Evolutionary conservation across 2,329 filamentous ascomycete genomes (phyloP).

Genomic region (Apiospora sp.): DNA sequence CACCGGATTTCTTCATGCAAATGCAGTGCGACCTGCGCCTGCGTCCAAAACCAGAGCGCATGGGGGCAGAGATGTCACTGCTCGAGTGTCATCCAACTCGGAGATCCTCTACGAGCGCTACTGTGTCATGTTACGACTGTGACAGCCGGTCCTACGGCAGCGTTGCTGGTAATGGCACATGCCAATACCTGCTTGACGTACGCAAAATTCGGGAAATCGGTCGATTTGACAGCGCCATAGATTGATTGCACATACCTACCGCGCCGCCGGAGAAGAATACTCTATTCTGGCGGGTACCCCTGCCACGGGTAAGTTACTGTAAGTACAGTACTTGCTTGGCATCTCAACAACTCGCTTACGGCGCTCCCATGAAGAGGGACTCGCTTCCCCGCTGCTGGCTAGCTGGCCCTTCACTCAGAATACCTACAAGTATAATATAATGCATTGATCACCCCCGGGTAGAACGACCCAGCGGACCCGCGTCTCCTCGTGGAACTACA

Average conservation of each 20-base stretch:
- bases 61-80: not conserved
- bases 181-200: not conserved
- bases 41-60: not conserved
- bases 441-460: not conserved
- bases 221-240: too few relatives aligned
- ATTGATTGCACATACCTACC: too few relatives aligned
- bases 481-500: not conserved
- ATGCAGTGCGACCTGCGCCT: not conserved
- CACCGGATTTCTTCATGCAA: not conserved
- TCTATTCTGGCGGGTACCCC: not conserved
- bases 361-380: not conserved
- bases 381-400: not conserved
- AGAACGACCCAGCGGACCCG: not conserved
- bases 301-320: too few relatives aligned
- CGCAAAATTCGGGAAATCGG: too few relatives aligned
- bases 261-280: too few relatives aligned
- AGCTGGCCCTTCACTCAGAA: not conserved
- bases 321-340: too few relatives aligned
- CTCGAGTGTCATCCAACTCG: not conserved
- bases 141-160: not conserved
- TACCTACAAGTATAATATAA: not conserved
- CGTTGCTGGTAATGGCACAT: not conserved
- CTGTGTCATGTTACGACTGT: not conserved
- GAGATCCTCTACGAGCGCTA: constrained; percentile 4
- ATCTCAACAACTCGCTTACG: not conserved